Evolutionary conservation across 1,284 basidiomycete genomes (phyloP).

Genomic region (Cutaneotrichosporon mucoides): DNA sequence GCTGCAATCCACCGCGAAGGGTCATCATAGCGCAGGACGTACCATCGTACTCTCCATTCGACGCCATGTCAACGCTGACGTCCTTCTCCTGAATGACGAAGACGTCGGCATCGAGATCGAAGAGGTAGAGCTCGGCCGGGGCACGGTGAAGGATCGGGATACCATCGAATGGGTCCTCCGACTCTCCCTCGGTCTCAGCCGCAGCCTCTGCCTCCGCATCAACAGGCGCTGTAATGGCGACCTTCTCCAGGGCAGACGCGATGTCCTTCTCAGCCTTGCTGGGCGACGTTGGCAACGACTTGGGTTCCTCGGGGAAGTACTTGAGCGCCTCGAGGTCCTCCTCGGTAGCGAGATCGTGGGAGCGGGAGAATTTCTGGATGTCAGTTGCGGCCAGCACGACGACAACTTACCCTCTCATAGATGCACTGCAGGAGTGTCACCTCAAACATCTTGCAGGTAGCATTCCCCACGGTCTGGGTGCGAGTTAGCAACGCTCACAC

Average conservation of each 20-base stretch:
- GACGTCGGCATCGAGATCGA: constrained; percentile 64
- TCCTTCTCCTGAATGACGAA: constrained; percentile 69
- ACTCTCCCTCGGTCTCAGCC: too few species aligned
- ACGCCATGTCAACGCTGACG: constrained; percentile 65
- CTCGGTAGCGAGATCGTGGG: constrained; percentile 67
- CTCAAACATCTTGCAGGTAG: constrained; percentile 80
- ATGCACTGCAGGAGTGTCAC: constrained; percentile 90
- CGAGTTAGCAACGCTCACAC: constrained; percentile 58
- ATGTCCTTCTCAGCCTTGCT: too few species aligned
- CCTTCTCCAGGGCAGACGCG: neutral
- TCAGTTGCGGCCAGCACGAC: neutral
- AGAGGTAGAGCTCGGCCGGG: constrained; percentile 59
- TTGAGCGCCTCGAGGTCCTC: constrained; percentile 70
- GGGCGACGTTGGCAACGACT: constrained; percentile 3
- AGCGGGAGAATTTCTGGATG: constrained; percentile 65
- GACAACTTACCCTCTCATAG: constrained; percentile 60
- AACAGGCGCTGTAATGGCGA: constrained; percentile 2
- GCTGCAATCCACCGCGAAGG: too few species aligned
- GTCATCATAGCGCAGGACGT: constrained; percentile 11
- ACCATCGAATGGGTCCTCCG: constrained; percentile 45
- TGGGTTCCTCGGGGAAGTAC: constrained; percentile 33
- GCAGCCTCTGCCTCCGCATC: constrained; percentile 4
- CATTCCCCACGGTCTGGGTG: constrained; percentile 61
- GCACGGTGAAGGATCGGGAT: constrained; percentile 44
- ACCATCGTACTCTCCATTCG: constrained; percentile 55